phyloP scores from a whole-genome alignment of 2,329 filamentous ascomycete species.

The Diplocarpon mali region DNA sequence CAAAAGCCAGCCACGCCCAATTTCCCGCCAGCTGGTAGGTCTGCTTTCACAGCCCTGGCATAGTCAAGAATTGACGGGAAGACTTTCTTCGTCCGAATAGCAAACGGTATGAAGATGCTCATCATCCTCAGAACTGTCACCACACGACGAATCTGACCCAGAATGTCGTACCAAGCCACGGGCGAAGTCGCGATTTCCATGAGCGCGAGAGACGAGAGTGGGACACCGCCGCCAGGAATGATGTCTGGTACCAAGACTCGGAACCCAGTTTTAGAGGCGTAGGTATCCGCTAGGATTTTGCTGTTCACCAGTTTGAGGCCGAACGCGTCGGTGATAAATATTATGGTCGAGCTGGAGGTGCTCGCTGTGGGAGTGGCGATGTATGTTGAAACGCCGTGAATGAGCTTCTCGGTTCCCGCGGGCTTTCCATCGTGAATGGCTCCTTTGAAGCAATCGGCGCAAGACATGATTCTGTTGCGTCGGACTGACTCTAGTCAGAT shows the following conservation, averaged over 20 bases:
- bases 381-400: conserved; percentile 38
- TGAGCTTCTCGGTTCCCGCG: conserved; percentile 29
- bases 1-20: conserved; percentile 49
- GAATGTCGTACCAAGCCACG: neutral
- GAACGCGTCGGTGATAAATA: conserved; percentile 39
- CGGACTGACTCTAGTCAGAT: too few species aligned
- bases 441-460: conserved; percentile 28
- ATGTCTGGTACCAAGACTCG: conserved; percentile 41
- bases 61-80: conserved; percentile 15
- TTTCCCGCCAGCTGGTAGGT: conserved; percentile 22
- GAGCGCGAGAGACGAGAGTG: neutral
- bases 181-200: neutral
- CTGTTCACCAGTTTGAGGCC: conserved; percentile 39
- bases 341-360: conserved; percentile 32
- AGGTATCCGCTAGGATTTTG: conserved; percentile 36
- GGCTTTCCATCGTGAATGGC: conserved; percentile 30
- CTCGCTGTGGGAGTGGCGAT: conserved; percentile 29
- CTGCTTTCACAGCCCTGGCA: too few species aligned
- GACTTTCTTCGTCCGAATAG: conserved; percentile 12
- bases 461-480: conserved; percentile 6
- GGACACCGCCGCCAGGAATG: conserved; percentile 31
- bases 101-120: neutral
- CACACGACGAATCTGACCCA: neutral
- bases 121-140: too few species aligned
- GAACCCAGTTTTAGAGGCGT: conserved; percentile 34